Conservation (phyloP, 1,139 yeast species). For the Candida sp. region DNA sequence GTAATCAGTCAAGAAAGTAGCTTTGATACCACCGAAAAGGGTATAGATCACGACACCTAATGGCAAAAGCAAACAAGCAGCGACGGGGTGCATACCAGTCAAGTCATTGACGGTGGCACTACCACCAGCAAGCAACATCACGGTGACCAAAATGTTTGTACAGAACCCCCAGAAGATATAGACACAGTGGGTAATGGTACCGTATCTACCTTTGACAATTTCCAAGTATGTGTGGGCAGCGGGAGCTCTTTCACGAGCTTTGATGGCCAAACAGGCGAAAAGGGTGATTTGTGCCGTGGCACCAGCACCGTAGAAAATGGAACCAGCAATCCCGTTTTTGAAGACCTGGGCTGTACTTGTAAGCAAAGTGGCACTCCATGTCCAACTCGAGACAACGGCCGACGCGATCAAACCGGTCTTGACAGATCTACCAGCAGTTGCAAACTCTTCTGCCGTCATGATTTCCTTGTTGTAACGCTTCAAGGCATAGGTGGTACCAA, state of each 20-base stretch:
- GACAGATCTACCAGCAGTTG: constrained; percentile 87
- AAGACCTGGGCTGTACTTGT: constrained; percentile 82
- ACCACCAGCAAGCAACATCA: constrained; percentile 88
- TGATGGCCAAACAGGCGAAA: constrained; percentile 57
- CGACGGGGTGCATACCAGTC: constrained; percentile 85
- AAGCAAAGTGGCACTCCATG: constrained; percentile 89
- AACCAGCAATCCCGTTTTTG: constrained; percentile 71
- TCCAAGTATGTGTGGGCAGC: constrained; percentile 63
- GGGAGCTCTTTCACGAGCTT: constrained; percentile 61
- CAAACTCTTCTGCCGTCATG: constrained; percentile 88
- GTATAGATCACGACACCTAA: constrained; percentile 85
- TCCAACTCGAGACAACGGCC: constrained; percentile 92
- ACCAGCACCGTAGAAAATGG: constrained; percentile 56
- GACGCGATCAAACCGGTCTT: constrained; percentile 82
- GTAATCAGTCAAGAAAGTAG: constrained; percentile 89
- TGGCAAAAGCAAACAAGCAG: constrained; percentile 82
- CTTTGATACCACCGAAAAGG: constrained; percentile 87
- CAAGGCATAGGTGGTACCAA: constrained; percentile 68
- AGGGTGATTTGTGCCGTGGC: constrained; percentile 57
- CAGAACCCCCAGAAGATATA: constrained; percentile 81
- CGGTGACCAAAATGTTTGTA: constrained; percentile 87
- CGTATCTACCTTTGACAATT: constrained; percentile 55
- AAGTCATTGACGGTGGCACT: constrained; percentile 76
- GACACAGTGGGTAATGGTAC: constrained; percentile 63
- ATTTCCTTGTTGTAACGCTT: constrained; percentile 80